A percentile compares a stretch with the other conserved stretches of the same genome.
Conservation (phyloP, 768 basidiomycete species). For the Collybia sordida region DNA sequence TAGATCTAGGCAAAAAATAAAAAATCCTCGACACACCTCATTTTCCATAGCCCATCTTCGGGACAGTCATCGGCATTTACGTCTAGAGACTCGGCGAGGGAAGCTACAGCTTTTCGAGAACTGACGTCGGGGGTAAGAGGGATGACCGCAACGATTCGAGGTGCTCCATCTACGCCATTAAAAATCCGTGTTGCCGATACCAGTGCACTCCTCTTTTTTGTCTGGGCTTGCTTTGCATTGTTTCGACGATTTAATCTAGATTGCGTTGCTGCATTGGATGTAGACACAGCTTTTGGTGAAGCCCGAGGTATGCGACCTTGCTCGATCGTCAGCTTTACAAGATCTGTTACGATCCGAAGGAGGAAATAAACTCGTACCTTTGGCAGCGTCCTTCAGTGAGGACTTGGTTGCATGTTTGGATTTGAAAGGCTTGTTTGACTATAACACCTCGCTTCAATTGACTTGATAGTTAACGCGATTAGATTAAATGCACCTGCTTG, state of each 20-base stretch:
- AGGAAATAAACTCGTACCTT: conserved; percentile 49
- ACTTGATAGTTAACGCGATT: conserved; percentile 1
- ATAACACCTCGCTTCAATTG: conserved; percentile 1
- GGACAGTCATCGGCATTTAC: conserved; percentile 51
- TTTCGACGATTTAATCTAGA: conserved; percentile 78
- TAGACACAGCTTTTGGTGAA: conserved; percentile 50
- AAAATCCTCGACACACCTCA: conserved; percentile 50
- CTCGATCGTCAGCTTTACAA: neutral
- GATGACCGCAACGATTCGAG: conserved; percentile 85
- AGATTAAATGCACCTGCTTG: conserved; percentile 62
- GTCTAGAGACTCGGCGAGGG: conserved; percentile 62
- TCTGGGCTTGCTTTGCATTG: conserved; percentile 81
- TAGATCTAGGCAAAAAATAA: neutral
- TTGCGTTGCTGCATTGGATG: conserved; percentile 59
- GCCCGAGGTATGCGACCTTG: conserved; percentile 58
- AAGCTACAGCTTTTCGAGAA: conserved; percentile 46
- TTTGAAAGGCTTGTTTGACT: conserved; percentile 94
- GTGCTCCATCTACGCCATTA: conserved; percentile 72
- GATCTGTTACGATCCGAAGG: conserved; percentile 1
- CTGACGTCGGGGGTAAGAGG: conserved; percentile 74
- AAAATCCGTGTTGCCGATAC: conserved; percentile 77
- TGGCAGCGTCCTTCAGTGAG: conserved; percentile 78
- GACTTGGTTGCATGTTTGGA: conserved; percentile 89
- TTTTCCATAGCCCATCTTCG: conserved; percentile 58
- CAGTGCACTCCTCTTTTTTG: conserved; percentile 66